Evolutionary conservation across 2,329 filamentous ascomycete genomes (phyloP).

Genomic region (Apiospora rasikravindrae): DNA sequence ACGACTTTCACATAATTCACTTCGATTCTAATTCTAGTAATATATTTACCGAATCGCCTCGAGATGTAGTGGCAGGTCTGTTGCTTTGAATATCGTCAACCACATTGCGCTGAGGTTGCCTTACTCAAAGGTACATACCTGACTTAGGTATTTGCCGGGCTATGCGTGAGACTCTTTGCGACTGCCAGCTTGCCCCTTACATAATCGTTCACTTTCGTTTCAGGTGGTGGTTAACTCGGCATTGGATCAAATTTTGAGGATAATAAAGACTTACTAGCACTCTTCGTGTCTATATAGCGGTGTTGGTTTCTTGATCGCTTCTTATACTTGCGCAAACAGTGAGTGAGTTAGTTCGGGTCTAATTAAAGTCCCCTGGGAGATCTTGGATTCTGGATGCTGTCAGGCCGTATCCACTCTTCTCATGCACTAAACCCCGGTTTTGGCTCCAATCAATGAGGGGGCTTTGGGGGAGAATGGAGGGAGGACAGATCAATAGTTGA

Average conservation of each 20-base stretch:
- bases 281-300: background rate
- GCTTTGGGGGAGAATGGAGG: background rate
- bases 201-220: background rate
- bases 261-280: background rate
- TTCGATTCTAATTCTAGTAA: background rate
- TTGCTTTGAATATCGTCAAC: background rate
- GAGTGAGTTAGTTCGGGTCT: background rate
- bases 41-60: background rate
- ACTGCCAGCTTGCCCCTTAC: background rate
- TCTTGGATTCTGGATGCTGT: background rate
- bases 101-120: background rate
- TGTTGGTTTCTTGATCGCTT: background rate
- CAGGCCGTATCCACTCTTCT: background rate
- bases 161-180: too few species aligned
- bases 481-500: background rate
- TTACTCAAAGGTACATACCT: background rate
- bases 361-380: background rate
- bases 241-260: background rate
- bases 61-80: background rate
- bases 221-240: background rate
- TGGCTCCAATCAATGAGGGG: background rate
- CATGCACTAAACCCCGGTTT: background rate
- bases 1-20: background rate
- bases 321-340: background rate
- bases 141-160: background rate